Conservation (phyloP, 192 early-diverging fungal genomes). For the Thamnidium elegans region DNA sequence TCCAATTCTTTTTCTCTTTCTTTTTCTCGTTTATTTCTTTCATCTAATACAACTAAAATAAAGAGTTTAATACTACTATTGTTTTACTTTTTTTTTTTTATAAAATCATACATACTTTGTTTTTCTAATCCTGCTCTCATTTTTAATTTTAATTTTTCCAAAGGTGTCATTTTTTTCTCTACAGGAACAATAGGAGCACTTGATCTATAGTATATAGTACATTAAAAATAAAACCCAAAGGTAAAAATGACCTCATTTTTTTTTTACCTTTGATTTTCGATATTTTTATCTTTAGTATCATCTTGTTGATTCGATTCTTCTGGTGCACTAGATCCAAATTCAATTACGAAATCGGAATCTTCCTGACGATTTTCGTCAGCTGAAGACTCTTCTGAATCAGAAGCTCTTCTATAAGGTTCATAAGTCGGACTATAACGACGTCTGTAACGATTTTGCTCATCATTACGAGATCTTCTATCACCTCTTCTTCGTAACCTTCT, state of each 20-base stretch:
- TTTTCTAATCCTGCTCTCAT: slow-evolving; percentile 41
- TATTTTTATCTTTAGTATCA: slow-evolving; percentile 9
- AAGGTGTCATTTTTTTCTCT: slow-evolving; percentile 40
- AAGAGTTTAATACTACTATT: neutral
- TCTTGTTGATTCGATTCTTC: neutral
- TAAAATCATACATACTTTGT: slow-evolving; percentile 26
- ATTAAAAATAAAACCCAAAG: neutral
- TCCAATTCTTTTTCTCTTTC: slow-evolving; percentile 36
- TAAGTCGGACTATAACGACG: slow-evolving; percentile 37
- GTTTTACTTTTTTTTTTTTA: neutral
- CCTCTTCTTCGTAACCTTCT: slow-evolving; percentile 8
- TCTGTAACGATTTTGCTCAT: neutral
- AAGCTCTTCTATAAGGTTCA: slow-evolving; percentile 28
- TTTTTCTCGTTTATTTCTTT: slow-evolving; percentile 30
- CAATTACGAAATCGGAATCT: slow-evolving; percentile 31
- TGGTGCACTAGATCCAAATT: slow-evolving; percentile 30
- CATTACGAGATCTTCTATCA: slow-evolving; percentile 7
- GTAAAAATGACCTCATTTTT: neutral
- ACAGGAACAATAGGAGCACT: slow-evolving; percentile 3
- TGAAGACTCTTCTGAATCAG: slow-evolving; percentile 21
- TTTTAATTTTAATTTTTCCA: slow-evolving; percentile 44
- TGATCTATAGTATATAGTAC: neutral
- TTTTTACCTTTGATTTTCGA: neutral
- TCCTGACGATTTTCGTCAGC: slow-evolving; percentile 9
- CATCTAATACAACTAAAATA: slow-evolving; percentile 34